These are phyloP conservation scores for Microthlaspi erraticum DNA, from an alignment of 345 rosid species.

Conservation along the genomic window DNA sequence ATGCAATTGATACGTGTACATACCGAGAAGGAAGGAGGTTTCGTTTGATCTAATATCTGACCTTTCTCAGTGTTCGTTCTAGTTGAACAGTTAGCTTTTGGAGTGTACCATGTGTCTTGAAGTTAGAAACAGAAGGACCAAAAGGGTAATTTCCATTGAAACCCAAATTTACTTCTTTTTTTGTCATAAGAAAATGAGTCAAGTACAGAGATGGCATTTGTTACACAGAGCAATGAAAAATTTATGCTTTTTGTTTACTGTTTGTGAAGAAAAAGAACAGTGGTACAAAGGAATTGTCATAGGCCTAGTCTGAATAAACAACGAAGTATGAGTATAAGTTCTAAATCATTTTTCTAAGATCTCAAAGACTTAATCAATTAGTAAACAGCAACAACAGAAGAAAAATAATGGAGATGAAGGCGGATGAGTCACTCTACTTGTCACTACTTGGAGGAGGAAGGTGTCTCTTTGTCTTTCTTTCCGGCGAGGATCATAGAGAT, in stretches of 20 bases:
- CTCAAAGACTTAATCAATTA: background rate
- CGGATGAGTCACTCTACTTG: conserved; percentile 4
- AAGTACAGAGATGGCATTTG: background rate
- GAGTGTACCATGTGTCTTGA: background rate
- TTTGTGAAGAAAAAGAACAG: background rate
- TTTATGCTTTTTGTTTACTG: background rate
- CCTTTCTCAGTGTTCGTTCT: background rate
- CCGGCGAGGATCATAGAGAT: conserved; percentile 85
- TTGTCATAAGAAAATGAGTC: background rate
- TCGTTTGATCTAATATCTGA: background rate
- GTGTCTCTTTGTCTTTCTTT: conserved; percentile 55
- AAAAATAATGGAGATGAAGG: conserved; percentile 11
- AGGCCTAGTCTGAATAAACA: conserved; percentile 23
- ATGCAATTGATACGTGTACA: background rate
- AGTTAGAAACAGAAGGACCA: conserved; percentile 11
- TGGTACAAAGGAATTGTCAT: background rate
- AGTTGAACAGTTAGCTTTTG: background rate
- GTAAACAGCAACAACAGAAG: background rate
- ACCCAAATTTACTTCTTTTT: background rate
- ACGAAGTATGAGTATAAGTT: conserved; percentile 1
- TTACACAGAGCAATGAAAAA: background rate
- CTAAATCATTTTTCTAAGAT: conserved; percentile 7
- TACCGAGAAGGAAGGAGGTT: conserved; percentile 24
- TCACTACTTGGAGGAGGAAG: conserved; percentile 39
- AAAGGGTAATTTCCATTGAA: conserved; percentile 6